These are phyloP conservation scores for Clarireedia homoeocarpa DNA, from an alignment of 2,329 filamentous ascomycete genomes.

Conservation along the genomic window DNA sequence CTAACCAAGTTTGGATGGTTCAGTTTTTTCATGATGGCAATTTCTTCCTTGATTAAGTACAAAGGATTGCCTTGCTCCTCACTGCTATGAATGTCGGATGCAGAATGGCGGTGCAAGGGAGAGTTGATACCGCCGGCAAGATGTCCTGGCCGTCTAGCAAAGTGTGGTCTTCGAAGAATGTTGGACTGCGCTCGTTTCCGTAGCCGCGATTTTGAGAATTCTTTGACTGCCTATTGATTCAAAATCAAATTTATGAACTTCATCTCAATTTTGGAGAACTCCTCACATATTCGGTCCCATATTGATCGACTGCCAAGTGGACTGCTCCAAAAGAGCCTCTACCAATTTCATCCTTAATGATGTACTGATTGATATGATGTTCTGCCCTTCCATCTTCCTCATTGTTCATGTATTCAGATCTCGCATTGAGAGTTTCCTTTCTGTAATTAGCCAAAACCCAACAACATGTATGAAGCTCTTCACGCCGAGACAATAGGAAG, in stretches of 20 bases:
- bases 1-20: constrained; percentile 91
- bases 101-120: constrained; percentile 44
- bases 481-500: neutral
- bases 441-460: neutral
- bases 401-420: constrained; percentile 78
- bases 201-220: constrained; percentile 89
- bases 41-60: constrained; percentile 87
- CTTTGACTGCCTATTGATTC: constrained; percentile 72
- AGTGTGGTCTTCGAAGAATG: constrained; percentile 61
- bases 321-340: constrained; percentile 92
- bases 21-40: constrained; percentile 98
- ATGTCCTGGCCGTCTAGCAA: constrained; percentile 41
- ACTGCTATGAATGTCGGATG: constrained; percentile 42
- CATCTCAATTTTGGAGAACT: neutral
- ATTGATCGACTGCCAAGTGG: constrained; percentile 83
- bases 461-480: neutral
- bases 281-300: constrained; percentile 84
- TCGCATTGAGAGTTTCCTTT: constrained; percentile 81
- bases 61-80: constrained; percentile 64
- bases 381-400: constrained; percentile 73
- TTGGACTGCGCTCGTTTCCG: constrained; percentile 87
- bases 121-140: constrained; percentile 36
- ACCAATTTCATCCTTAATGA: constrained; percentile 93
- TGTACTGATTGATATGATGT: constrained; percentile 90
- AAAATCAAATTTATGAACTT: constrained; percentile 3